phyloP scores from a whole-genome alignment of 2,329 filamentous ascomycete species.

The Hypoxylon sp. region DNA sequence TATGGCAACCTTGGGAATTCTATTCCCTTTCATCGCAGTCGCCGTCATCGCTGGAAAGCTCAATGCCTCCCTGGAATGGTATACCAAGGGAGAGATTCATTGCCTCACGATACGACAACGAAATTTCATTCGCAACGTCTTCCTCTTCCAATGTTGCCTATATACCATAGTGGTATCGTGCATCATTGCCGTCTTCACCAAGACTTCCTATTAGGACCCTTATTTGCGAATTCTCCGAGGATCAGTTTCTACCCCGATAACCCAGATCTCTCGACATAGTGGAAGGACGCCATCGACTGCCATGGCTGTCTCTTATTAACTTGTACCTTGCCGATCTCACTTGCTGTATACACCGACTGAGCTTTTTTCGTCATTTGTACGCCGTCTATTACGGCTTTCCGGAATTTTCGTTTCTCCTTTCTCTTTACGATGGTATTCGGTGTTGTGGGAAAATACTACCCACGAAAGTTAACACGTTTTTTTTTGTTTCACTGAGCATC shows the following conservation, averaged over 20 bases:
- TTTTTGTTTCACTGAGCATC: not conserved
- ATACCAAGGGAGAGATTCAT: slow-evolving; percentile 61
- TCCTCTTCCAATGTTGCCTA: slow-evolving; percentile 39
- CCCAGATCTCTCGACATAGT: not conserved
- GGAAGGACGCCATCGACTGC: not conserved
- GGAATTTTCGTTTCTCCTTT: not conserved
- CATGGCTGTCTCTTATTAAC: not conserved
- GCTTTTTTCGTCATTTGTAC: not conserved
- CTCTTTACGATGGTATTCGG: not conserved
- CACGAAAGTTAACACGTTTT: not conserved
- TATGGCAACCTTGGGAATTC: slow-evolving; percentile 56
- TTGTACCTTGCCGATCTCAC: not conserved
- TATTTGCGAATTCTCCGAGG: not conserved
- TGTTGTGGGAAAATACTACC: not conserved
- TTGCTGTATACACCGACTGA: not conserved
- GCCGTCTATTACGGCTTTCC: not conserved
- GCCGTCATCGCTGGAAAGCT: slow-evolving; percentile 61
- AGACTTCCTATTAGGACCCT: slow-evolving; percentile 16
- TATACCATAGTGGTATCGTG: slow-evolving; percentile 36
- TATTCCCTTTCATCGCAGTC: slow-evolving; percentile 64
- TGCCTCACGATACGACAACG: slow-evolving; percentile 57
- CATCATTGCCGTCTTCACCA: slow-evolving; percentile 44
- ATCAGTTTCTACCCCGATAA: not conserved
- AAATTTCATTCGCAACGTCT: slow-evolving; percentile 49
- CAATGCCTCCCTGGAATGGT: slow-evolving; percentile 62